Evolutionary conservation across 2,329 filamentous ascomycete genomes (phyloP), one percentile per base, ranked within the genome.

Genomic region (Tolypocladium sp.): DNA sequence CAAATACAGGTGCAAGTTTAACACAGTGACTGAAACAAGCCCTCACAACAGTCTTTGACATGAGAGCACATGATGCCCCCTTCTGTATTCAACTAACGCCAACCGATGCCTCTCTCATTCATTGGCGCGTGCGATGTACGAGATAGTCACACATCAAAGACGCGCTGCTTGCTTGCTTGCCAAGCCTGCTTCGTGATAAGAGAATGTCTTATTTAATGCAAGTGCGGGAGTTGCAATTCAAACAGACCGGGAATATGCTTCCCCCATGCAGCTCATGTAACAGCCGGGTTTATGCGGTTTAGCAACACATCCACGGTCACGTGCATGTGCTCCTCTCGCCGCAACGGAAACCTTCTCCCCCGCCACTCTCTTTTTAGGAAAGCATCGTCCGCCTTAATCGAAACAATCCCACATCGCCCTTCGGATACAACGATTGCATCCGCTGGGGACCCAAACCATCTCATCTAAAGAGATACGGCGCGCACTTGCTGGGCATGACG

Each of bases 401-500:
- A 73, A 71, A 73, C 66, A 68, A 71, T 71, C 65, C 67, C 67
- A 65, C 65, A 65, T 63, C 61, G 64, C 55, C 56, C 68, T 66
- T 73, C 72, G 72, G 71, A 69, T 74, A 74, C 72, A 74, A 74
- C 72, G 72, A 74, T 74, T 73, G 66, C 67, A 67, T 58, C 59
- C 65, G 58, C 60, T 56, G 53, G 58, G 65, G 64, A 64, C 69
- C 66, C 63, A 64, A 64, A 66, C 66, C 65, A 69, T 65, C 66
- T 63, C 66, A 65, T 63, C 60, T 66, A 60, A 68, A 67, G 65
- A 67, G 63, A 59, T 30, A 20, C 53, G 52, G 35, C 30, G 66
- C 62, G 64, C 62, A 64, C 65, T 62, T 63, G 65, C 62, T 66
- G 66, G 49, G 37, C 65, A 74, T 74, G 72, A 69, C 71, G 62